These are phyloP conservation scores for Arthrobotrys iridis DNA, from an alignment of 2,329 filamentous ascomycete genomes.

Conservation along the genomic window DNA sequence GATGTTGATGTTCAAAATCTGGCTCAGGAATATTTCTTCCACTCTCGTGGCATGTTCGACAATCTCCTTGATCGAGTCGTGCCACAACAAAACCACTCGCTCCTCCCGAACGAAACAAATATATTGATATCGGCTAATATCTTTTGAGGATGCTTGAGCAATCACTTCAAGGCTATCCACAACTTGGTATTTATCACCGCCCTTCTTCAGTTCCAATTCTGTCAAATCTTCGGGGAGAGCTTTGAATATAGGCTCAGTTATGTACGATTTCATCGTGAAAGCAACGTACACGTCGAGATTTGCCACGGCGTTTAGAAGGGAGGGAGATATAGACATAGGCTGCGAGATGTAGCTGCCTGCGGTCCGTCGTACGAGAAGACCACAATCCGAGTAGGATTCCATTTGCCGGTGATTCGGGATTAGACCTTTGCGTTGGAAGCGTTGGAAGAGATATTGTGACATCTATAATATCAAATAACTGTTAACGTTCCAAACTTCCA, in stretches of 20 bases:
- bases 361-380: constrained; percentile 29
- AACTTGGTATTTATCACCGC: constrained; percentile 64
- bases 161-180: constrained; percentile 63
- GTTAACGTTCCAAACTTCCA: background rate
- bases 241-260: constrained; percentile 64
- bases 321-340: constrained; percentile 61
- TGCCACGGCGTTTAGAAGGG: constrained; percentile 63
- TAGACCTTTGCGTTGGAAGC: constrained; percentile 41
- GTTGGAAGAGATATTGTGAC: constrained; percentile 52
- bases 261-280: constrained; percentile 66
- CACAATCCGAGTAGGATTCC: constrained; percentile 22
- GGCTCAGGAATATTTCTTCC: constrained; percentile 53
- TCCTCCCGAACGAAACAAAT: constrained; percentile 64
- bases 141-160: constrained; percentile 61
- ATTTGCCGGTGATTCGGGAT: constrained; percentile 20
- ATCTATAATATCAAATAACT: background rate
- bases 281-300: constrained; percentile 65
- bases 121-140: constrained; percentile 64
- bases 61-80: constrained; percentile 63
- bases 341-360: constrained; percentile 62
- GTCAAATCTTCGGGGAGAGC: constrained; percentile 62
- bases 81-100: constrained; percentile 63
- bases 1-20: constrained; percentile 42
- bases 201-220: constrained; percentile 62
- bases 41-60: constrained; percentile 61